These are phyloP conservation scores for Fremontodendron californicum DNA, from an alignment of 345 rosid species.

Conservation along the genomic window DNA sequence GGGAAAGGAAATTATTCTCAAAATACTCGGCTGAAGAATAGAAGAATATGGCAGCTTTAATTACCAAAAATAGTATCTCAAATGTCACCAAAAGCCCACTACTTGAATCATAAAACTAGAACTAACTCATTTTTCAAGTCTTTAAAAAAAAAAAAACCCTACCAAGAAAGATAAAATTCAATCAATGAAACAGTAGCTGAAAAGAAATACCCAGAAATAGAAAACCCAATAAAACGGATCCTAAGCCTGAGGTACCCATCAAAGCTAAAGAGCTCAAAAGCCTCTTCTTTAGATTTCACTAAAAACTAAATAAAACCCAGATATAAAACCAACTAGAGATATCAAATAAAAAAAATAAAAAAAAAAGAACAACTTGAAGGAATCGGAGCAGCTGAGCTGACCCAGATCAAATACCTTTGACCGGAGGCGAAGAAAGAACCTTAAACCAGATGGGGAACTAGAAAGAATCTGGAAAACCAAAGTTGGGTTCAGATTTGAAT, in stretches of 20 bases:
- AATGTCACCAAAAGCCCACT: slow-evolving; percentile 18
- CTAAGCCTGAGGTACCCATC: background rate
- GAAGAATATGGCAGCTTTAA: slow-evolving; percentile 2
- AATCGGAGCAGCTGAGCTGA: slow-evolving; percentile 10
- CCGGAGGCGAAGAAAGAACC: slow-evolving; percentile 9
- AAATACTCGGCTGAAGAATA: background rate
- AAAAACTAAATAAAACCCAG: background rate
- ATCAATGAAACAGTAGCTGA: slow-evolving; percentile 36
- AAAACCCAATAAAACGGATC: slow-evolving; percentile 15
- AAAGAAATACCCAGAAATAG: background rate
- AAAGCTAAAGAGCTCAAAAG: background rate
- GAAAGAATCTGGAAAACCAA: slow-evolving; percentile 20
- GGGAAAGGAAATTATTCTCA: slow-evolving; percentile 6
- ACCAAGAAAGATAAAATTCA: background rate
- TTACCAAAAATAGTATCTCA: slow-evolving; percentile 2
- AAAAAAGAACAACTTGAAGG: background rate
- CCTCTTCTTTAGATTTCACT: background rate
- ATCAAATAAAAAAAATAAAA: background rate
- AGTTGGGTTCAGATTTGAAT: slow-evolving; percentile 27
- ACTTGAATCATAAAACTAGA: slow-evolving; percentile 17
- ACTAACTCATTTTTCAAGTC: slow-evolving; percentile 7
- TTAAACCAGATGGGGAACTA: slow-evolving; percentile 24
- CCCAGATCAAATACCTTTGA: slow-evolving; percentile 42
- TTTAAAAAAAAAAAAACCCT: background rate
- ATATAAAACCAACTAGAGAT: slow-evolving; percentile 2